Evolutionary conservation across 129 eudicot species (phyloP).

Genomic region (Artemisia annua): DNA sequence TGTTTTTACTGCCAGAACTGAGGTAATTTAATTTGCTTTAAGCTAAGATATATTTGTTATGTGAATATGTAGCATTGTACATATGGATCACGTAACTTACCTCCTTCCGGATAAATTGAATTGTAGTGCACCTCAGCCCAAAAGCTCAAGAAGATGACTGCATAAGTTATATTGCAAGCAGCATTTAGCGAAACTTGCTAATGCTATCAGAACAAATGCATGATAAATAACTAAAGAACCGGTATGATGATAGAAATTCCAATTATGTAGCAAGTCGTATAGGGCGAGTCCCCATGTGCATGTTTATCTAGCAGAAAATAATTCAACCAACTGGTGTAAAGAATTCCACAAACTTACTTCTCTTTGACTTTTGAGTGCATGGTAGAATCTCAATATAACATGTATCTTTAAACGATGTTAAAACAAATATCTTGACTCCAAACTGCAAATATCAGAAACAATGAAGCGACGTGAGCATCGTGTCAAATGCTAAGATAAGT

Average conservation of each 20-base stretch:
- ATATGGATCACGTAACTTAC: constrained; percentile 28
- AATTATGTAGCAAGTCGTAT: background rate
- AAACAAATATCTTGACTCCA: constrained; percentile 77
- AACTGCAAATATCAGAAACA: constrained; percentile 46
- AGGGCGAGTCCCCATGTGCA: constrained; percentile 5
- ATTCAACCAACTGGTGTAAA: background rate
- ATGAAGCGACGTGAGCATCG: constrained; percentile 12
- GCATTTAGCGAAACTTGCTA: constrained; percentile 14
- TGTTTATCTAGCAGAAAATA: constrained; percentile 2
- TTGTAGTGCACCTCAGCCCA: constrained; percentile 94
- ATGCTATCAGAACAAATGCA: background rate
- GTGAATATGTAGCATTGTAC: background rate
- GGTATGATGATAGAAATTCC: background rate
- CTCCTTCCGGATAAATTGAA: constrained; percentile 76
- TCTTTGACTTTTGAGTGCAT: constrained; percentile 52
- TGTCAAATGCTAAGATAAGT: constrained; percentile 5
- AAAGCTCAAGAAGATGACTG: constrained; percentile 77
- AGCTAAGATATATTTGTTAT: background rate
- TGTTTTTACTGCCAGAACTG: background rate
- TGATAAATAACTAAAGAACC: constrained; percentile 7
- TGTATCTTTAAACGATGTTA: constrained; percentile 80
- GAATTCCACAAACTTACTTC: constrained; percentile 51
- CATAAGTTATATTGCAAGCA: constrained; percentile 23
- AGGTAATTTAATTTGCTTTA: background rate
- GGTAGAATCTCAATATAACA: constrained; percentile 90